Conservation (phyloP, 2,329 filamentous ascomycete species). For the Tolypocladium amazonense region DNA sequence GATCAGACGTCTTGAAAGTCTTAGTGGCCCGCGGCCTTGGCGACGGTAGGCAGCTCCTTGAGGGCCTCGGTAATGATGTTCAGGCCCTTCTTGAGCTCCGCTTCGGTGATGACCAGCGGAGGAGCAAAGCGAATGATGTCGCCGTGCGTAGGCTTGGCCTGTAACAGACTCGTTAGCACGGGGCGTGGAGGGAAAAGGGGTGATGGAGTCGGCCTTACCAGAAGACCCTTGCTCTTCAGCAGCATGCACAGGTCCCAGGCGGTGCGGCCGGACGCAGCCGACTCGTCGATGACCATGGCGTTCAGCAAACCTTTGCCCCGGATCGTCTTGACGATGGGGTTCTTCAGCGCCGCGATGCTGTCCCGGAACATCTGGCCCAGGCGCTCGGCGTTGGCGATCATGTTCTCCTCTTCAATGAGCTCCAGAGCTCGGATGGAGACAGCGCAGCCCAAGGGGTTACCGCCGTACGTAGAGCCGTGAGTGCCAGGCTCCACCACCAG, state of each 20-base stretch:
- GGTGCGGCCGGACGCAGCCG: constrained; percentile 69
- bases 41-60: constrained; percentile 61
- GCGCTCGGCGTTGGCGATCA: constrained; percentile 72
- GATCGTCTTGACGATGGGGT: constrained; percentile 69
- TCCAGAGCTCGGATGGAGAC: constrained; percentile 93
- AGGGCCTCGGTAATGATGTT: constrained; percentile 73
- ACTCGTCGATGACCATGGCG: constrained; percentile 91
- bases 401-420: constrained; percentile 81
- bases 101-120: constrained; percentile 85
- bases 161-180: constrained; percentile 1
- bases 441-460: constrained; percentile 90
- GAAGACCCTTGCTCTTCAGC: constrained; percentile 86
- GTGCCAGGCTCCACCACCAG: constrained; percentile 92
- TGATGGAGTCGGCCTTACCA: constrained; percentile 48
- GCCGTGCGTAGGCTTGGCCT: constrained; percentile 97
- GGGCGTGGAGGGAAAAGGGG: background rate
- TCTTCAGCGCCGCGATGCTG: constrained; percentile 63
- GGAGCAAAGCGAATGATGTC: constrained; percentile 99
- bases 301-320: constrained; percentile 92
- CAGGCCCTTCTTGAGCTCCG: constrained; percentile 69
- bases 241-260: constrained; percentile 96
- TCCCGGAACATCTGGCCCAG: constrained; percentile 78
- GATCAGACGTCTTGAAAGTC: background rate
- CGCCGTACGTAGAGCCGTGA: constrained; percentile 96
- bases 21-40: constrained; percentile 26